These are phyloP conservation scores for Fraxinus pennsylvanica DNA, from an alignment of 257 asterid genomes.

Conservation along the genomic window DNA sequence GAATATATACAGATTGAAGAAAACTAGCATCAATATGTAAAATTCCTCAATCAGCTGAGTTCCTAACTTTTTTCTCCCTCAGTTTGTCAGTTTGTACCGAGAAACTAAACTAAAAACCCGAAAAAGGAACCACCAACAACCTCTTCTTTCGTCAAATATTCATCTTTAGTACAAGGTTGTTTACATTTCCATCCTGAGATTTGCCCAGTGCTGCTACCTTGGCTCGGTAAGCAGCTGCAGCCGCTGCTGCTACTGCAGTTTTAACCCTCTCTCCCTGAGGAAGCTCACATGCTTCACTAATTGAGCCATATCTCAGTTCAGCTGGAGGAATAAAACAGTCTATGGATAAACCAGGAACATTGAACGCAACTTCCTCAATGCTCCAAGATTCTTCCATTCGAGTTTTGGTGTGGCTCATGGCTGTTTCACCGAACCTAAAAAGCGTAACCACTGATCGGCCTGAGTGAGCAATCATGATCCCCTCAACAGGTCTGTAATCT, in stretches of 20 bases:
- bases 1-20: conserved; percentile 49
- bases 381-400: conserved; percentile 57
- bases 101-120: conserved; percentile 29
- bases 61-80: conserved; percentile 24
- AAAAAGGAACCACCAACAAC: conserved; percentile 3
- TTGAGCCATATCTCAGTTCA: conserved; percentile 35
- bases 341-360: conserved; percentile 45
- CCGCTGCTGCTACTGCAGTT: conserved; percentile 31
- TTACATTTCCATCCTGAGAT: conserved; percentile 19
- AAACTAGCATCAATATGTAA: conserved; percentile 32
- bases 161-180: conserved; percentile 28
- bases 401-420: conserved; percentile 59
- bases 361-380: conserved; percentile 57
- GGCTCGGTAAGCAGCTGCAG: conserved; percentile 36
- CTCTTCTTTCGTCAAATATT: conserved; percentile 1
- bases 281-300: conserved; percentile 39
- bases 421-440: conserved; percentile 57
- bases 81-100: conserved; percentile 25
- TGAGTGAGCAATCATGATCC: conserved; percentile 57
- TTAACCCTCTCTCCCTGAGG: conserved; percentile 38
- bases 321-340: conserved; percentile 61
- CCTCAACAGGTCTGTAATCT: conserved; percentile 52
- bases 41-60: conserved; percentile 34
- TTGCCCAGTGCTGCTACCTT: conserved; percentile 41
- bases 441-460: conserved; percentile 57